A percentile compares a stretch with the other conserved stretches of the same genome.
Conservation (phyloP, 2,329 filamentous ascomycete genomes). For the Magnaporthiopsis rhizophila region DNA sequence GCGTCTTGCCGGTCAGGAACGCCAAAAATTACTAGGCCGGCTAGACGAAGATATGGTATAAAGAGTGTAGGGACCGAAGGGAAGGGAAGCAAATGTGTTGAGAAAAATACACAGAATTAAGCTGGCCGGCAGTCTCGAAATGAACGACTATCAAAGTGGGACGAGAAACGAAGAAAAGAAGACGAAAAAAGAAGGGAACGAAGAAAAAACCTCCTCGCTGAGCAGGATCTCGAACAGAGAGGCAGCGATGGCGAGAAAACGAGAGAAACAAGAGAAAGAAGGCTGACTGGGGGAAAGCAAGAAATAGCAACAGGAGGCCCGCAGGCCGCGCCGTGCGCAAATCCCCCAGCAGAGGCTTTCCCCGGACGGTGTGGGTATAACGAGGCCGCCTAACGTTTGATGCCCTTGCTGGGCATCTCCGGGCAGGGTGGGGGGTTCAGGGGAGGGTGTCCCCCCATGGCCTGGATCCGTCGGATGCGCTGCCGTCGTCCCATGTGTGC, state of each 20-base stretch:
- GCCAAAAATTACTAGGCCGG: background rate
- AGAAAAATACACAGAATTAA: constrained; percentile 1
- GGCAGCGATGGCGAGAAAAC: constrained; percentile 1
- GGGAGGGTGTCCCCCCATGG: background rate
- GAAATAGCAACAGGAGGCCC: background rate
- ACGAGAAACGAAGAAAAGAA: constrained; percentile 4
- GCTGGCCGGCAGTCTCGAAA: constrained; percentile 6
- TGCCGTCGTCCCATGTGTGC: background rate
- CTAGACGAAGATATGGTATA: background rate
- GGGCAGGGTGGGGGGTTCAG: background rate
- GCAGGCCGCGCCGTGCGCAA: background rate
- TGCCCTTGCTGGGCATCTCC: background rate
- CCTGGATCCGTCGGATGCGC: background rate
- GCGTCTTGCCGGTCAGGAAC: background rate
- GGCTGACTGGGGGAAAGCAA: background rate
- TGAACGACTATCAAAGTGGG: constrained; percentile 4
- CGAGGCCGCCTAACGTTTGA: background rate
- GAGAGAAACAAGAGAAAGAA: constrained; percentile 2
- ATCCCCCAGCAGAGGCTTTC: background rate
- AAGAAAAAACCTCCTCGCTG: background rate
- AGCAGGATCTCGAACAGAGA: constrained; percentile 1
- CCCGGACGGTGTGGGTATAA: background rate
- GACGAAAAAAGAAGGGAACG: background rate
- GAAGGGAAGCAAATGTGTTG: background rate
- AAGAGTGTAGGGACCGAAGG: background rate